Evolutionary conservation across 345 rosid species (phyloP).

Genomic region (Eucalyptus victrix): DNA sequence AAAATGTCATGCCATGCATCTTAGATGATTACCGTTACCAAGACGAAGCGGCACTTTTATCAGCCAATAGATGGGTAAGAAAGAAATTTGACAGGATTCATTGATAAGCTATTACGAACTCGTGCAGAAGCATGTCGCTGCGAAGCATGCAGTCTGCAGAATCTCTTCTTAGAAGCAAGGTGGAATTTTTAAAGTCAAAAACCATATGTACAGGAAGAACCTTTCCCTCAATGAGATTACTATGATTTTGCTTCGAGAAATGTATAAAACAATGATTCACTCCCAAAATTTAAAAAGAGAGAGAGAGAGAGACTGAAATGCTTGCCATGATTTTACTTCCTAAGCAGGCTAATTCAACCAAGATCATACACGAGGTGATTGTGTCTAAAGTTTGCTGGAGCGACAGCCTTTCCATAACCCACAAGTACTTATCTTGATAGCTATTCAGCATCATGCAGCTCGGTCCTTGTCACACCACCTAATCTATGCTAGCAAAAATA

Average conservation of each 20-base stretch:
- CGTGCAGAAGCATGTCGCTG: background rate
- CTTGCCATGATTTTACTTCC: background rate
- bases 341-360: background rate
- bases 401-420: background rate
- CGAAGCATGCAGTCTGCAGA: accelerated
- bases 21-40: too few species aligned
- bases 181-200: background rate
- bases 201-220: background rate
- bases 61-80: too few species aligned
- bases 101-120: background rate
- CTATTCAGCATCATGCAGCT: background rate
- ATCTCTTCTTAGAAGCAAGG: background rate
- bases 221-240: background rate
- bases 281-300: too few species aligned
- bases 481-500: background rate
- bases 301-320: too few species aligned
- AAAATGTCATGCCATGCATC: too few species aligned
- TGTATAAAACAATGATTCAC: background rate
- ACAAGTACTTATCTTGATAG: background rate
- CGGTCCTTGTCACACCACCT: background rate
- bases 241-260: background rate
- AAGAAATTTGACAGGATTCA: too few species aligned
- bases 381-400: background rate
- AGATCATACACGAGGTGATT: background rate
- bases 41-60: too few species aligned